Base-by-base conservation (phyloP, 257 asterid genomes). In the Solanum clarkiae region DNA sequence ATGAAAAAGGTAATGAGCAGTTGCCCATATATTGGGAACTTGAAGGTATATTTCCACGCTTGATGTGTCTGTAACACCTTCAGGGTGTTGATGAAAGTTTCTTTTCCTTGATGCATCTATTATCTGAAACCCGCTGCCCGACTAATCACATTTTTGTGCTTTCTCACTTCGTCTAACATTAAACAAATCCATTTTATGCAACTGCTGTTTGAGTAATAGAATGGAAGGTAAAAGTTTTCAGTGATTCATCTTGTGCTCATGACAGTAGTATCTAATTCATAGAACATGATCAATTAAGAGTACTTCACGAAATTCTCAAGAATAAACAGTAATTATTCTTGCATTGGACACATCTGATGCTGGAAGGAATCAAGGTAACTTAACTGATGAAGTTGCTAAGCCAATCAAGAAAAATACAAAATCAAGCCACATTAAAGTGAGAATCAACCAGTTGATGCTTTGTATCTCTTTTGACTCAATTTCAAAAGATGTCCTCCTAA, bases 401-500 rank as follows among this genome's bases (percentile, higher is more conserved):
- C 59, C 71, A 60, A 57, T 42, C 53, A 81, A 44, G 75, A 17
- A 57, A 44, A 17, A 81, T 57, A 18, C n/a, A 81, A 40, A 40
- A 81, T 26, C 26, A 15, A 60, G 40, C 10, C 15, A 20, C 54
- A 81, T 16, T 40, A 18, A 42, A 81, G 84, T 82, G 84, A 74
- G 80, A 70, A 69, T 83, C 20, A 57, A 80, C 53, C 20, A 81
- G 71, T 55, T 84, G 63, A 26, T 26, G 49, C 80, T 75, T 80
- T 77, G 77, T 8, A 69, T 53, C 59, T 81, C 56, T 69, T 45
- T 47, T 14, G 53, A 71, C 49, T 40, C 57, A 84, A 77, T 60
- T 77, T 56, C 81, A 83, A 62, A 75, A 84, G 88, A 74, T 81
- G 79, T 82, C 84, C 69, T 75, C 17, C 22, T 68, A 65, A 82